Evolutionary conservation across 208 protist genomes (phyloP).

Genomic region (Porcisia deanei): DNA sequence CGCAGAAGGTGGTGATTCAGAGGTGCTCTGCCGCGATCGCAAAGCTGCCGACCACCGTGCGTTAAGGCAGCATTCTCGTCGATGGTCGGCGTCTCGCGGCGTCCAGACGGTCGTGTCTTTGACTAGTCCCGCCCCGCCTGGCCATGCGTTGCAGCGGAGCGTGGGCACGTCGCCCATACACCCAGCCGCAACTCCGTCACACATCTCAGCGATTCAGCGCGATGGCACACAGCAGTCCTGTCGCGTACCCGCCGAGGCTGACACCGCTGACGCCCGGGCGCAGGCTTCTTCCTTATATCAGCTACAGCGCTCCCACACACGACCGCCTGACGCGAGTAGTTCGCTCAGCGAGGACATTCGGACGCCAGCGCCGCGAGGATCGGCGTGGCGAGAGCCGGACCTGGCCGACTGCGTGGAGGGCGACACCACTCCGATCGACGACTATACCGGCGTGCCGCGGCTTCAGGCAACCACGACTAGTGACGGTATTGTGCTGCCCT

Average conservation of each 20-base stretch:
- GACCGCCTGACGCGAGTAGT: constrained; percentile 20
- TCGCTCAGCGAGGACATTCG: neutral
- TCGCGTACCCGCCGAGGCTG: neutral
- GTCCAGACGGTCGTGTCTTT: constrained; percentile 47
- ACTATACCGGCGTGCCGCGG: constrained; percentile 41
- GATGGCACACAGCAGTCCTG: neutral
- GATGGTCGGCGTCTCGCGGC: constrained; percentile 46
- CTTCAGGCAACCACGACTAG: constrained; percentile 50
- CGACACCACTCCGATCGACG: constrained; percentile 71
- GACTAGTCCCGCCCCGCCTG: neutral
- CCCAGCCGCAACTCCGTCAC: constrained; percentile 1
- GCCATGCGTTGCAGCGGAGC: constrained; percentile 22
- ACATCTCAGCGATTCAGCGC: neutral
- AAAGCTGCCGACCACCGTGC: neutral
- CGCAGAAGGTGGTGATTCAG: constrained; percentile 7
- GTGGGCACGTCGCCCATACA: constrained; percentile 63
- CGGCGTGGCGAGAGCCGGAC: constrained; percentile 72
- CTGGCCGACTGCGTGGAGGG: constrained; percentile 43
- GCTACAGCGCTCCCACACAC: constrained; percentile 32
- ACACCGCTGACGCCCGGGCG: neutral
- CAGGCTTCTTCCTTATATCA: constrained; percentile 16
- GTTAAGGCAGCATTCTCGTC: neutral
- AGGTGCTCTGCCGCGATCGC: neutral
- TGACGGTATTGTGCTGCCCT: constrained; percentile 67
- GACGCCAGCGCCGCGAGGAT: constrained; percentile 28